Base-by-base conservation (phyloP, 306 rosid species). In the Quercus wislizeni region DNA sequence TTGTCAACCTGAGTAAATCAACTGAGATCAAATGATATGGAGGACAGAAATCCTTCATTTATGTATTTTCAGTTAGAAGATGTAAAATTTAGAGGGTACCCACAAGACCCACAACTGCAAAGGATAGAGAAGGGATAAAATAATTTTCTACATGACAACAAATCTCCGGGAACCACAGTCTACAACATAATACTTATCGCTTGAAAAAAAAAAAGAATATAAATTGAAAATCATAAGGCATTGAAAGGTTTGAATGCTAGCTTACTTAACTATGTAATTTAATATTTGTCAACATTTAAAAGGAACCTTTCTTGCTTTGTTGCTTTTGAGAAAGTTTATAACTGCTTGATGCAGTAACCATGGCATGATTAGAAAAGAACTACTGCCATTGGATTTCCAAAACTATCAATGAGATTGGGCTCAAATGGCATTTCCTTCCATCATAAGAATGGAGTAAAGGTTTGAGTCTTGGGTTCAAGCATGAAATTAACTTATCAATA, bases 1-100 rank as follows among this genome's bases (percentile, higher is more conserved):
- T 86, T 87, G 55, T 89, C 93, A 86, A 91, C 88, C 83, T 89
- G 91, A 0, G 91, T 91, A 81, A 83, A 89, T 72, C 91, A 87
- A 68, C 93, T 88, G 23, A 89, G 91, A 83, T 89, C 89, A 84
- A 88, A 82, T 6, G 88, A 82, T 14, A 85, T 55, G 73, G 88
- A 87, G 62, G 90, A 80, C 75, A 90, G 85, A 31, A 82, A 85
- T 75, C 91, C 89, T 82, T 86, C 82, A 82, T 85, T 85, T 74
- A 85, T 72, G 64, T 87, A 88, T 68, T 85, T 91, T 23, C 93
- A 79, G 82, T 90, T 88, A 17, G 88, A 75, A 19, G 94, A 89
- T 25, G 80, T 82, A 79, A 90, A 82, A 64, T 89, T 87, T 86
- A 91, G 78, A 86, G 87, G 93, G 87, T 88, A 88, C 49, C 90